A percentile compares a stretch with the other conserved stretches of the same genome.
Conservation (phyloP, 208 protist species). For the Strigomonas culicis region DNA sequence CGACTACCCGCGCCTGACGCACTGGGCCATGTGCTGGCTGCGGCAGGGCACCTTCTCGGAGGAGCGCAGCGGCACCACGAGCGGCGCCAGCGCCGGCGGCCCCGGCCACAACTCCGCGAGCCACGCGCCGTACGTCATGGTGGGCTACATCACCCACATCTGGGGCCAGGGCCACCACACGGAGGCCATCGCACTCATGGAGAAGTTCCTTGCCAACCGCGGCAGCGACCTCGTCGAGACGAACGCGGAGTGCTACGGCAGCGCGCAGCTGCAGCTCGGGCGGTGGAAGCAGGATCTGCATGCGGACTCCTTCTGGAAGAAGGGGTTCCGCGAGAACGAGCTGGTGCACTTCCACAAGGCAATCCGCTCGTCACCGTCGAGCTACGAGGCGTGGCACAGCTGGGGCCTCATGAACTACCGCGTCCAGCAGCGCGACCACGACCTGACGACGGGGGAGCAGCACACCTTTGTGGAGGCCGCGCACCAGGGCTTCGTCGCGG, state of each 20-base stretch:
- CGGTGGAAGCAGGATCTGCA: slow-evolving; percentile 87
- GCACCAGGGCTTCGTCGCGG: slow-evolving; percentile 96
- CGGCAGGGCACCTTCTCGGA: slow-evolving; percentile 35
- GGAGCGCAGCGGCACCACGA: background rate
- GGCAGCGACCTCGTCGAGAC: slow-evolving; percentile 51
- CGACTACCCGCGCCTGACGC: slow-evolving; percentile 77
- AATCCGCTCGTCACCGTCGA: slow-evolving; percentile 69
- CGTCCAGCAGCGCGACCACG: slow-evolving; percentile 84
- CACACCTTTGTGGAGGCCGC: slow-evolving; percentile 86
- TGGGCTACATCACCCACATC: slow-evolving; percentile 78
- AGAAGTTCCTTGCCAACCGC: slow-evolving; percentile 64
- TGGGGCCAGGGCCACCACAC: slow-evolving; percentile 80
- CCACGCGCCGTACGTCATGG: slow-evolving; percentile 40
- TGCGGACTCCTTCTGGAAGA: slow-evolving; percentile 82
- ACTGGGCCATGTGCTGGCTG: slow-evolving; percentile 88
- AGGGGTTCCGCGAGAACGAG: slow-evolving; percentile 57
- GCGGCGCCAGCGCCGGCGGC: background rate
- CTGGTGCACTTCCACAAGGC: slow-evolving; percentile 82
- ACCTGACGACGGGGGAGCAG: slow-evolving; percentile 68
- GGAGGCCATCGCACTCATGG: slow-evolving; percentile 70
- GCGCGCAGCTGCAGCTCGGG: slow-evolving; percentile 73
- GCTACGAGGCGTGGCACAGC: slow-evolving; percentile 96
- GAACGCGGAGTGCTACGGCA: slow-evolving; percentile 60
- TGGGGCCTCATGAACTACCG: slow-evolving; percentile 98
- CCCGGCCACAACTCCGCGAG: slow-evolving; percentile 7